These are phyloP conservation scores for Carallia brachiata DNA, from an alignment of 345 rosid genomes.

Conservation along the genomic window DNA sequence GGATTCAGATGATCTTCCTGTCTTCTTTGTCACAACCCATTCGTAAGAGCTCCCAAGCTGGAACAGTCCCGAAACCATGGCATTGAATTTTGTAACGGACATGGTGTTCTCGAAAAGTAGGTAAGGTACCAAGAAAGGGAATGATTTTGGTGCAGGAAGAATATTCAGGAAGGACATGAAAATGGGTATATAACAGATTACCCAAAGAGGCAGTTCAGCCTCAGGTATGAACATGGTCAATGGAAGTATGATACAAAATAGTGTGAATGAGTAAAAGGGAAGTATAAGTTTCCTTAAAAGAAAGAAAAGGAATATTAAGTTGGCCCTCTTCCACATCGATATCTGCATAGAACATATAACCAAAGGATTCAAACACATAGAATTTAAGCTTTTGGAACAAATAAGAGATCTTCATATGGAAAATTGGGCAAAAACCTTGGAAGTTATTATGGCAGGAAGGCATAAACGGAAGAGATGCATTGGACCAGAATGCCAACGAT, in stretches of 20 bases:
- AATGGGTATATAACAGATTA: conserved; percentile 77
- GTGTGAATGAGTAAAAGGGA: conserved; percentile 90
- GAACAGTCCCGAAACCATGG: conserved; percentile 90
- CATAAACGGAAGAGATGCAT: conserved; percentile 89
- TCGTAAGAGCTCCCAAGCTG: conserved; percentile 91
- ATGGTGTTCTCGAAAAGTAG: conserved; percentile 88
- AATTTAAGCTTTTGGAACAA: background rate
- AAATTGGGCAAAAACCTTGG: conserved; percentile 51
- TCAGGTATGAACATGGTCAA: conserved; percentile 91
- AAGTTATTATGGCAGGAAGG: conserved; percentile 62
- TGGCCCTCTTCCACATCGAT: conserved; percentile 63
- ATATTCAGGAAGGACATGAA: conserved; percentile 81
- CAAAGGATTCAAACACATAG: background rate
- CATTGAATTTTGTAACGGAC: conserved; percentile 94
- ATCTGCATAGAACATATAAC: conserved; percentile 43
- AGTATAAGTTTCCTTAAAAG: conserved; percentile 81
- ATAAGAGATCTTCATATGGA: background rate
- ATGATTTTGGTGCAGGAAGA: conserved; percentile 73
- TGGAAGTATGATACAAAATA: conserved; percentile 88
- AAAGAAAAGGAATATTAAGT: conserved; percentile 81
- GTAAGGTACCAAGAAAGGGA: conserved; percentile 88
- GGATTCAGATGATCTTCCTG: conserved; percentile 82
- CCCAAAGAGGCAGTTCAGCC: conserved; percentile 86
- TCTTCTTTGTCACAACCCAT: conserved; percentile 88
- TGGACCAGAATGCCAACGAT: conserved; percentile 95